Evolutionary conservation across 1,284 basidiomycete genomes (phyloP), one percentile per base, ranked within the genome.

Genomic region (Cryptococcus depauperatus): DNA sequence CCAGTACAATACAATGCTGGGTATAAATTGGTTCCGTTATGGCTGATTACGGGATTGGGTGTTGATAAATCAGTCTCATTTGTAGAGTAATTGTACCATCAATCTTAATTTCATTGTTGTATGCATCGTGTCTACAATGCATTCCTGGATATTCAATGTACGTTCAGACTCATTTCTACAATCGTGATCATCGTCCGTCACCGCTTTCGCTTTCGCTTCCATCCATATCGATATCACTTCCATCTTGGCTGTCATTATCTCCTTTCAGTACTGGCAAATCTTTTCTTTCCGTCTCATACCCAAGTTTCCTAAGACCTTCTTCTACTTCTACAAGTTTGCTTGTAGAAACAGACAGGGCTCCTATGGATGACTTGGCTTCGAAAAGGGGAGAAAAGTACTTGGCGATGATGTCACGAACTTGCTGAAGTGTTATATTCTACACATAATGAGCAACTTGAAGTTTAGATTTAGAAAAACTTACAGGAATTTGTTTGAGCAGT

Each of bases 371-470:
- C 3, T 76, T 72, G 0, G 91, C 66, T 53, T 85, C 78, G 69
- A 99, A 98, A 41, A 98, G 73, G 0, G 91, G 89, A 30, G 92
- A 68, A 70, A 96, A 81, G 70, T 95, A 84, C 56, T 78, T 82
- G 53, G 75, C 69, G 51, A 97, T 76, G 14, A 78, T 77, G 6
- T 66, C 72, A 18, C 87, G 70, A 37, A 96, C 82, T 50, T 95
- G 81, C 4, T 80, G 77, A 55, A 83, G 81, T 4, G 82, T 85
- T 43, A 98, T 80, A 8, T 73, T 71, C 74, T 89, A 45, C 11
- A 7, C 28, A 19, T 43, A 41, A 25, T 30, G 22, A 41, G 35
- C 13, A 43, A 16, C 16, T 13, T 28, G 8, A 29, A n/a, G n/a
- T n/a, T n/a, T n/a, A n/a, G n/a, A n/a, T 25, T 16, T 18, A 32